phyloP scores from a whole-genome alignment of 2,329 filamentous ascomycete genomes.

The Xylogone sp. region DNA sequence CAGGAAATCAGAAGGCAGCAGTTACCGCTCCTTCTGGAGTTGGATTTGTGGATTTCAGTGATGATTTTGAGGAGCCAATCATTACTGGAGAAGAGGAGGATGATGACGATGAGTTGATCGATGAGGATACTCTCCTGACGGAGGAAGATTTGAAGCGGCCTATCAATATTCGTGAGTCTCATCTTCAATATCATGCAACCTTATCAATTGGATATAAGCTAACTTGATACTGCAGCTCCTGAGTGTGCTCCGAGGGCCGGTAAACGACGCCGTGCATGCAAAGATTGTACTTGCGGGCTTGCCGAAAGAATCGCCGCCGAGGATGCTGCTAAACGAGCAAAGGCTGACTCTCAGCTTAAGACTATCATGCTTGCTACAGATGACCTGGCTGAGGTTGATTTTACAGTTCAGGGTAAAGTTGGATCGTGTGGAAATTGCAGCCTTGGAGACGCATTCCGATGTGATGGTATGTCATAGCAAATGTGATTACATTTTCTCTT shows the following conservation, averaged over 20 bases:
- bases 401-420: conserved; percentile 95
- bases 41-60: no score
- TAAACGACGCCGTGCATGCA: conserved; percentile 89
- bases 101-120: conserved; percentile 80
- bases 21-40: no score
- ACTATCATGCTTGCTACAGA: conserved; percentile 68
- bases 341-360: conserved; percentile 61
- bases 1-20: no score
- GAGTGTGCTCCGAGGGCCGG: conserved; percentile 85
- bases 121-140: conserved; percentile 82
- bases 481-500: no score
- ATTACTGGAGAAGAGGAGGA: no score
- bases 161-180: conserved; percentile 73
- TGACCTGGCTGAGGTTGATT: conserved; percentile 88
- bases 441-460: conserved; percentile 84
- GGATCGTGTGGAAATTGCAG: conserved; percentile 87
- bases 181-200: background rate
- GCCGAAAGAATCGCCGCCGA: conserved; percentile 80
- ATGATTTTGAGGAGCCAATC: no score
- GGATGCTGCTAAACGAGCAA: conserved; percentile 64
- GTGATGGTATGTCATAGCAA: no score
- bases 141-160: conserved; percentile 79
- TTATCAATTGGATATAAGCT: no score
- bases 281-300: conserved; percentile 95
- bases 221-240: conserved; percentile 58